Evolutionary conservation across 331 rosid genomes (phyloP).

Genomic region (Pyrus hybrid): DNA sequence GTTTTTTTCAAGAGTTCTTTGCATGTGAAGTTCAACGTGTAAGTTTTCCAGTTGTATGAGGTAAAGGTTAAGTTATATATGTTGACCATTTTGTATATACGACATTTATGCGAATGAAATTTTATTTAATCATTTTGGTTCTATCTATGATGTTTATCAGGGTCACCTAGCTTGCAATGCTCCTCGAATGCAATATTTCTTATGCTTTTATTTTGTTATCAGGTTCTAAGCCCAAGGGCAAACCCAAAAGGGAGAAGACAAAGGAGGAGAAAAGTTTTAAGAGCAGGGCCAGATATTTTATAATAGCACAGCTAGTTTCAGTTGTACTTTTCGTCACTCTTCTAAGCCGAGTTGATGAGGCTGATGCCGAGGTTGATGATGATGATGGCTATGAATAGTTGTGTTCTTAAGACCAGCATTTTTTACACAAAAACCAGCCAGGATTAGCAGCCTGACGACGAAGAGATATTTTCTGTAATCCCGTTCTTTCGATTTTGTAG

Average conservation of each 20-base stretch:
- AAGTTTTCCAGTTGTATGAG: not conserved
- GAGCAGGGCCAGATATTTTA: slow-evolving; percentile 61
- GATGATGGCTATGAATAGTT: slow-evolving; percentile 19
- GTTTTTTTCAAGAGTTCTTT: not conserved
- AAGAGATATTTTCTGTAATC: not conserved
- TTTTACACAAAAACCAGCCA: not conserved
- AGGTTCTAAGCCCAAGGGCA: slow-evolving; percentile 64
- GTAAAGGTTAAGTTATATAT: not conserved
- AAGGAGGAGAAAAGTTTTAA: slow-evolving; percentile 61
- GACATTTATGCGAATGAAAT: not conserved
- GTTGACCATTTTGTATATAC: not conserved
- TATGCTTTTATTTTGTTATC: slow-evolving; percentile 4
- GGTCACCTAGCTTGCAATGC: not conserved
- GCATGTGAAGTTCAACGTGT: not conserved
- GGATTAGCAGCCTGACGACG: slow-evolving; percentile 4
- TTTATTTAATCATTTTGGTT: not conserved
- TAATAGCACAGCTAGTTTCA: slow-evolving; percentile 62
- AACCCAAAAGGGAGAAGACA: slow-evolving; percentile 68
- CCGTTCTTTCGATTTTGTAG: not conserved
- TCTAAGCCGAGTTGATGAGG: slow-evolving; percentile 43
- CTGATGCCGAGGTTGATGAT: slow-evolving; percentile 59
- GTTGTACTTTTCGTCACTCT: slow-evolving; percentile 62
- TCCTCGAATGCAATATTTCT: not conserved
- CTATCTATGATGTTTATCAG: not conserved
- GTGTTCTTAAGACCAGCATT: not conserved